phyloP scores from a whole-genome alignment of 495 filamentous ascomycete species.

The Letharia lupina region DNA sequence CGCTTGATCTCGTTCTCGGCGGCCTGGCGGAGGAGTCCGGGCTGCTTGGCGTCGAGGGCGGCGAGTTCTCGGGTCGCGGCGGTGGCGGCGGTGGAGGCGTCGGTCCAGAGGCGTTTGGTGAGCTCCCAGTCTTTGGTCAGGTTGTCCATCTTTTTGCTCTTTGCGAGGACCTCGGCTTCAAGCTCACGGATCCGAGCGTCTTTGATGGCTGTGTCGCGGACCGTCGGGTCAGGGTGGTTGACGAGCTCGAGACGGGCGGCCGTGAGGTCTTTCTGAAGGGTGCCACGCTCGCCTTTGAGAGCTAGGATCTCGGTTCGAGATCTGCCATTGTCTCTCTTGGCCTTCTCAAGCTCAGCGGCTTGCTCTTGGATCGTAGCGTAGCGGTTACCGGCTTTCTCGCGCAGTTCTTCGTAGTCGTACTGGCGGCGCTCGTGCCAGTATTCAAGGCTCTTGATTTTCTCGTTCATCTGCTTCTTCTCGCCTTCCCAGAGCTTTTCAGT shows the following conservation, averaged over 20 bases:
- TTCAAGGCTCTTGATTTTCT: constrained; percentile 5
- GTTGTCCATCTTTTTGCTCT: constrained; percentile 39
- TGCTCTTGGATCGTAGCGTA: constrained; percentile 12
- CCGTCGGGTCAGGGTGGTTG: constrained; percentile 38
- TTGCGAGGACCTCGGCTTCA: constrained; percentile 33
- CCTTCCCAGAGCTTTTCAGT: constrained; percentile 6
- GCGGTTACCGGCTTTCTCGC: constrained; percentile 22
- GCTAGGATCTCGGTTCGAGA: constrained; percentile 37
- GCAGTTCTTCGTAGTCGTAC: constrained; percentile 27
- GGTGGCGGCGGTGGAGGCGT: constrained; percentile 4
- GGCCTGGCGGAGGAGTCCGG: neutral
- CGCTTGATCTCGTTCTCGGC: constrained; percentile 15
- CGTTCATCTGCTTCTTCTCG: constrained; percentile 10
- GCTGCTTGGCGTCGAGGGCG: neutral
- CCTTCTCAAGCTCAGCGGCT: constrained; percentile 10
- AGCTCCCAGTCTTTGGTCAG: constrained; percentile 34
- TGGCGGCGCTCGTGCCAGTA: constrained; percentile 15
- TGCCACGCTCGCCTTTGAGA: constrained; percentile 42
- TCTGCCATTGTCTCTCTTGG: constrained; percentile 34
- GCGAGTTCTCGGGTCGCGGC: neutral
- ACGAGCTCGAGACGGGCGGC: constrained; percentile 41
- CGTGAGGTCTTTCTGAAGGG: constrained; percentile 42
- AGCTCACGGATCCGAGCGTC: constrained; percentile 39
- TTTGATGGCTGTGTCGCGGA: constrained; percentile 41
- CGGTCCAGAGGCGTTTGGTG: neutral